Evolutionary conservation across 176 grass and related monocot species (phyloP).

Genomic region (Ampelocalamus luodianensis): DNA sequence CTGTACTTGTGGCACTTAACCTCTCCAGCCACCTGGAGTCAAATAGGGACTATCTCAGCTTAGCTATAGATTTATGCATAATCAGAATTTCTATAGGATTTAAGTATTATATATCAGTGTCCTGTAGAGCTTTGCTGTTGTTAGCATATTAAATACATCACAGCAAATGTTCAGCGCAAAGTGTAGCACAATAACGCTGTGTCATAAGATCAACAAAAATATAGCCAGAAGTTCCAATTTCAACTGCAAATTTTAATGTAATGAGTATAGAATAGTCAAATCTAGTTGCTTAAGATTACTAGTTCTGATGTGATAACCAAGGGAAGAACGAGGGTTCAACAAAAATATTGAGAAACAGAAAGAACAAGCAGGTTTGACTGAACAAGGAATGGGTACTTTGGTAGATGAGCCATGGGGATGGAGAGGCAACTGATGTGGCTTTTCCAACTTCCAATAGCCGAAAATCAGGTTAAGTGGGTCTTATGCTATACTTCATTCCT

Average conservation of each 20-base stretch:
- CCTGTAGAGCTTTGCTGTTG: no score
- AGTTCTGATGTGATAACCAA: background rate
- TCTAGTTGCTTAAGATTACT: background rate
- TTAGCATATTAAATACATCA: background rate
- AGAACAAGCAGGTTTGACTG: background rate
- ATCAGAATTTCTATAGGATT: no score
- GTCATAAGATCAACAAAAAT: background rate
- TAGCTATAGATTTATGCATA: no score
- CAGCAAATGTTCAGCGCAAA: background rate
- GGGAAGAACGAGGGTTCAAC: background rate
- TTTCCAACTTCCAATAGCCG: constrained; percentile 5
- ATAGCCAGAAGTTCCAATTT: background rate
- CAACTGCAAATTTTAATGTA: background rate
- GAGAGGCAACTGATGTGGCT: background rate
- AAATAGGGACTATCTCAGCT: background rate
- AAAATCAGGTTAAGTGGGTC: background rate
- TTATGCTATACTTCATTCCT: background rate
- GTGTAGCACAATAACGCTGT: no score
- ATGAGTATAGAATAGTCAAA: background rate
- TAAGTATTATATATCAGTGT: background rate
- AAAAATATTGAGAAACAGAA: background rate
- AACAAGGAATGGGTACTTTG: background rate
- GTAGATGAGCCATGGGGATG: background rate
- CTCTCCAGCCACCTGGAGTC: constrained; percentile 69
- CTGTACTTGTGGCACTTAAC: constrained; percentile 95